Conservation (phyloP, 2,329 filamentous ascomycete species). For the Zarea fungicola region DNA sequence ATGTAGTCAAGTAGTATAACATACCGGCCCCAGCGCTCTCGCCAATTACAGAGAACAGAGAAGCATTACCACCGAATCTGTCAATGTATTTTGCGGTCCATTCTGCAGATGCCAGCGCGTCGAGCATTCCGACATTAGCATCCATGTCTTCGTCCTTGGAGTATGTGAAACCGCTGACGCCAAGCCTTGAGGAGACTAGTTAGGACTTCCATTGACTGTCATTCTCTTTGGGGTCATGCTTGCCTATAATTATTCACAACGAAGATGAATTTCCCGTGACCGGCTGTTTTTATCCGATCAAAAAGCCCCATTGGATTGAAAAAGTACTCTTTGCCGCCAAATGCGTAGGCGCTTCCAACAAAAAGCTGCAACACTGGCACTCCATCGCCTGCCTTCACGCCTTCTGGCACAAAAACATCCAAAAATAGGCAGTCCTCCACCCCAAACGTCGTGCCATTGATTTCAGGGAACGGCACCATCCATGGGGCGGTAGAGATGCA, state of each 20-base stretch:
- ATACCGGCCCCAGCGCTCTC: conserved; percentile 48
- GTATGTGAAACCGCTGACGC: conserved; percentile 16
- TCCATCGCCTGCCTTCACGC: conserved; percentile 15
- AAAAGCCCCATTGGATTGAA: conserved; percentile 17
- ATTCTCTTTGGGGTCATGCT: neutral
- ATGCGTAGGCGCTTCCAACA: conserved; percentile 17
- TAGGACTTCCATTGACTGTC: neutral
- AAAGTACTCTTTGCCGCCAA: conserved; percentile 19
- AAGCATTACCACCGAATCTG: conserved; percentile 49
- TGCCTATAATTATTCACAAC: conserved; percentile 20
- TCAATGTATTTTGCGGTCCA: conserved; percentile 35
- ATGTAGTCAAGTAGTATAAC: conserved; percentile 51
- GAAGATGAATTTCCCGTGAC: conserved; percentile 17
- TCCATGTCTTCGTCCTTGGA: conserved; percentile 15
- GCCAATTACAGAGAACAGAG: conserved; percentile 45
- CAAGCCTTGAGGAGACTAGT: conserved; percentile 10
- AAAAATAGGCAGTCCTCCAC: conserved; percentile 20
- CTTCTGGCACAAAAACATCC: conserved; percentile 20
- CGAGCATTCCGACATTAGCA: conserved; percentile 18
- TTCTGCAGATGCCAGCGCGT: conserved; percentile 16
- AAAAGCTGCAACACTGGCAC: conserved; percentile 20
- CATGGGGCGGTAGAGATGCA: conserved; percentile 18
- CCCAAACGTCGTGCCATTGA: conserved; percentile 19
- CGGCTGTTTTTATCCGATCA: conserved; percentile 13
- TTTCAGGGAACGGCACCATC: conserved; percentile 13